phyloP scores from a whole-genome alignment of 345 rosid genomes.

The Erodium maritimum region DNA sequence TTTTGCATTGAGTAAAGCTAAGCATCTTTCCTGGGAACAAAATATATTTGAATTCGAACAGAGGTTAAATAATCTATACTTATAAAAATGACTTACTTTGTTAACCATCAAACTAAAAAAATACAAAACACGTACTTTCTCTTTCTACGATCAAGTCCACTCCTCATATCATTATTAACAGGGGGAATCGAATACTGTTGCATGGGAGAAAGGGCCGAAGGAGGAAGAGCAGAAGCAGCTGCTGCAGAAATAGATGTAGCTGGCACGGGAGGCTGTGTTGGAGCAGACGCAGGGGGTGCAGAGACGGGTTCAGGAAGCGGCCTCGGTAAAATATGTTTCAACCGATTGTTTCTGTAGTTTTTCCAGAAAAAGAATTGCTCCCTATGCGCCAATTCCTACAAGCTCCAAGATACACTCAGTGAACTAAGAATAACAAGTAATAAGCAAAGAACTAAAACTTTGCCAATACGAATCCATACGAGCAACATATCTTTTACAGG shows the following conservation, averaged over 20 bases:
- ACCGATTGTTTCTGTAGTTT: slow-evolving; percentile 84
- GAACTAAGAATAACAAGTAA: slow-evolving; percentile 1
- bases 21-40: background rate
- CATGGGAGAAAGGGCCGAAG: slow-evolving; percentile 72
- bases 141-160: slow-evolving; percentile 68
- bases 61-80: background rate
- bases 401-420: slow-evolving; percentile 3
- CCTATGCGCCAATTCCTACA: slow-evolving; percentile 86
- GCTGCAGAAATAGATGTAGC: slow-evolving; percentile 28
- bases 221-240: slow-evolving; percentile 47
- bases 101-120: background rate
- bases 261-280: slow-evolving; percentile 29
- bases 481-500: background rate
- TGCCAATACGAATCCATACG: background rate
- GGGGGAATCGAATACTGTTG: slow-evolving; percentile 48
- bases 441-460: background rate
- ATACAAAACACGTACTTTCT: slow-evolving; percentile 41
- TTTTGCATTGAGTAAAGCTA: background rate
- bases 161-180: slow-evolving; percentile 59
- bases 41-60: background rate
- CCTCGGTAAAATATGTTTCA: slow-evolving; percentile 86
- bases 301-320: slow-evolving; percentile 79
- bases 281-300: slow-evolving; percentile 28
- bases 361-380: slow-evolving; percentile 98
- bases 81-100: background rate